A percentile compares a stretch with the other conserved stretches of the same genome.
phyloP scores from a whole-genome alignment of 371 early-diverging fungal genomes.

The Apophysomyces variabilis region DNA sequence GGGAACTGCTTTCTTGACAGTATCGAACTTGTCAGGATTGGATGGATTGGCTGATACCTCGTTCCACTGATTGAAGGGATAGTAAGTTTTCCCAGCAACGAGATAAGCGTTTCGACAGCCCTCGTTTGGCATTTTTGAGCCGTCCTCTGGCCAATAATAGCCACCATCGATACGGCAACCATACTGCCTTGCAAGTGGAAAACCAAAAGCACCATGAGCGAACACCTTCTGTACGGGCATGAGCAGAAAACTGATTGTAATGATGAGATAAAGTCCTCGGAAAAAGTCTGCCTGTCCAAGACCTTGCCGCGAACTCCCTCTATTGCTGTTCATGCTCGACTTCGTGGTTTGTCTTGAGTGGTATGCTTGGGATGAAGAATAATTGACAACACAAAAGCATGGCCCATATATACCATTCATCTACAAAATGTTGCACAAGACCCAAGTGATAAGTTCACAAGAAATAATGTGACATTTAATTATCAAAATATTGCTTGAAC shows the following conservation, averaged over 20 bases:
- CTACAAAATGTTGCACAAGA: not conserved
- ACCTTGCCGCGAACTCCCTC: not conserved
- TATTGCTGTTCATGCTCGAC: not conserved
- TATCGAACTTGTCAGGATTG: not conserved
- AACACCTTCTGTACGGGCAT: not conserved
- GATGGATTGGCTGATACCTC: slow-evolving; percentile 2
- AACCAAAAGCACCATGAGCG: no score
- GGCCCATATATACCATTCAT: not conserved
- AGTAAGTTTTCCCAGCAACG: not conserved
- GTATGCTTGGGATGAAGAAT: not conserved
- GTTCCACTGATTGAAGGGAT: slow-evolving; percentile 8
- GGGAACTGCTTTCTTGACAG: slow-evolving; percentile 1
- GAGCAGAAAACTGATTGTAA: not conserved
- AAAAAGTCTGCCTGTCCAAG: not conserved
- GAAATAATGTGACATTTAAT: slow-evolving; percentile 2
- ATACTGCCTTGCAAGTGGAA: no score
- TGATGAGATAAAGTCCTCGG: not conserved
- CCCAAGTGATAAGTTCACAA: not conserved
- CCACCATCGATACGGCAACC: no score
- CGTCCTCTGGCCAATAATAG: no score
- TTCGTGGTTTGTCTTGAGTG: not conserved
- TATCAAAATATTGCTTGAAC: no score
- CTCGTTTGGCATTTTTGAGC: no score
- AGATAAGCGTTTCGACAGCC: not conserved
- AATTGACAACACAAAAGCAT: not conserved